phyloP scores from a whole-genome alignment of 306 rosid genomes.

The Castanea mollissima region DNA sequence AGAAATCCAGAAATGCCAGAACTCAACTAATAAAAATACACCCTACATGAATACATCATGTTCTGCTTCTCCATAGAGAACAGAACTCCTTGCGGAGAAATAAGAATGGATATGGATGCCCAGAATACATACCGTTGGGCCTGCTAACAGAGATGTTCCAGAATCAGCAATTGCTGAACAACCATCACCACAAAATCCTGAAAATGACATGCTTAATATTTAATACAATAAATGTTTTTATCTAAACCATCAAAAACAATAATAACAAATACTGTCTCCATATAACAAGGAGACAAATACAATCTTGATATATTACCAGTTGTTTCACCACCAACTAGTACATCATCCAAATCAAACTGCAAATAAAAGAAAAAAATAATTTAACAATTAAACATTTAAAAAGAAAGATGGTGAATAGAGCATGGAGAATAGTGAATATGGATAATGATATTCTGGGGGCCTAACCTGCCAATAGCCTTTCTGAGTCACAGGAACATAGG shows the following conservation, averaged over 20 bases:
- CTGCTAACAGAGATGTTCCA: conserved; percentile 35
- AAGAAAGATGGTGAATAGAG: background rate
- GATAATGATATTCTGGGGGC: background rate
- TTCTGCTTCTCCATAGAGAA: background rate
- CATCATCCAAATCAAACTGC: conserved; percentile 39
- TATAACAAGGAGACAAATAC: background rate
- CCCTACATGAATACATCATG: background rate
- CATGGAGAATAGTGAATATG: background rate
- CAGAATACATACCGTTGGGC: conserved; percentile 32
- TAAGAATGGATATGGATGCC: background rate
- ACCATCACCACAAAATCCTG: conserved; percentile 32
- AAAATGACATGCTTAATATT: background rate
- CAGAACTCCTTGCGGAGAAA: background rate
- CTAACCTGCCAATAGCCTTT: conserved; percentile 45
- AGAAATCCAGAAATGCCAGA: background rate
- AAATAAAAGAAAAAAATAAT: background rate
- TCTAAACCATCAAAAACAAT: background rate
- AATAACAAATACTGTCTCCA: background rate
- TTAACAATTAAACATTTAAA: background rate
- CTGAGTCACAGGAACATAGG: conserved; percentile 33
- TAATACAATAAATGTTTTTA: background rate
- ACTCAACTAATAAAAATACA: background rate
- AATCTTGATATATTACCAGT: conserved; percentile 24
- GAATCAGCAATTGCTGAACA: conserved; percentile 47
- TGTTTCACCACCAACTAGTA: conserved; percentile 30